phyloP scores from a whole-genome alignment of 176 grass and related monocot genomes.

The Oryza rufipogon region DNA sequence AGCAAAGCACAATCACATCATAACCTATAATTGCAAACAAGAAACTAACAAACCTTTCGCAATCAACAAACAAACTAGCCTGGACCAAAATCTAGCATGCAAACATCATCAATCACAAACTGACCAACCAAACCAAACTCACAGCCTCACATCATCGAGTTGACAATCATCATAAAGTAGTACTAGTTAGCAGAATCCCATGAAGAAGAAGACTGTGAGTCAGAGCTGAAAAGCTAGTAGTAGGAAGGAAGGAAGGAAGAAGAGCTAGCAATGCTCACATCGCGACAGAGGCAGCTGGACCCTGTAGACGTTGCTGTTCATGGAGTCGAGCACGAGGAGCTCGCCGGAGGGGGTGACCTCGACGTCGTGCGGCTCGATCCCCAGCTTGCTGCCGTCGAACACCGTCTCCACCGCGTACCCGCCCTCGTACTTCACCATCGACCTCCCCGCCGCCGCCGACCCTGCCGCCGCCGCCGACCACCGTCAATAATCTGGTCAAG shows the following conservation, averaged over 20 bases:
- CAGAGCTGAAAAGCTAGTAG: too few relatives aligned
- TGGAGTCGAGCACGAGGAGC: slow-evolving; percentile 88
- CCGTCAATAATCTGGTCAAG: slow-evolving; percentile 1
- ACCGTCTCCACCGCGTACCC: slow-evolving; percentile 93
- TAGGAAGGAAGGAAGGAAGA: too few relatives aligned
- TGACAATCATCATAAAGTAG: neutral
- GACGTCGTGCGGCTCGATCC: slow-evolving; percentile 87
- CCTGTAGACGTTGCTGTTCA: slow-evolving; percentile 97
- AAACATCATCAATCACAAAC: slow-evolving; percentile 23
- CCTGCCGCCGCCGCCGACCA: slow-evolving; percentile 35
- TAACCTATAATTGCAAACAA: slow-evolving; percentile 8
- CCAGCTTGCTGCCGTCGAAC: slow-evolving; percentile 96
- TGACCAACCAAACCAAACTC: neutral
- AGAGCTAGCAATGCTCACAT: slow-evolving; percentile 55
- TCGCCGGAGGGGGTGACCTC: slow-evolving; percentile 82
- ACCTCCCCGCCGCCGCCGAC: slow-evolving; percentile 46
- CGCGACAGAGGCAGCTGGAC: slow-evolving; percentile 76
- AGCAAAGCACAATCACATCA: slow-evolving; percentile 29
- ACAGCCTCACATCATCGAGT: neutral
- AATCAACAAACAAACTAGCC: slow-evolving; percentile 29
- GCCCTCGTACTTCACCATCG: slow-evolving; percentile 86
- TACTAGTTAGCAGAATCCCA: slow-evolving; percentile 45
- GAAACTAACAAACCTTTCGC: slow-evolving; percentile 34
- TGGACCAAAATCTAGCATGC: slow-evolving; percentile 23
- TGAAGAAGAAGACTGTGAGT: slow-evolving; percentile 6